A percentile compares a stretch with the other conserved stretches of the same genome.
These are phyloP conservation scores for Fonsecaea multimorphosa DNA, from an alignment of 2,329 filamentous ascomycete genomes.

Conservation along the genomic window DNA sequence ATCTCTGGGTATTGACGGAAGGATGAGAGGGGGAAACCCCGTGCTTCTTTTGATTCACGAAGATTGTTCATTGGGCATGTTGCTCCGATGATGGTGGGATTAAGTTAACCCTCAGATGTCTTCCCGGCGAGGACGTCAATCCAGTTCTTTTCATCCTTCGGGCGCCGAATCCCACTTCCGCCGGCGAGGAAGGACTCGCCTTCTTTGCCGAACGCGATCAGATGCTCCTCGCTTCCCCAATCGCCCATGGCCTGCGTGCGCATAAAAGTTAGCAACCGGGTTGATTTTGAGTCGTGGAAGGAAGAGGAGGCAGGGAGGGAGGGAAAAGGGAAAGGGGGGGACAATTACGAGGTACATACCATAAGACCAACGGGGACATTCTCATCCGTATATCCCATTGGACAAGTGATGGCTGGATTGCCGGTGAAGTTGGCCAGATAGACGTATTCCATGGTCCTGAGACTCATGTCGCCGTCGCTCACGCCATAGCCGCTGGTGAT, in stretches of 20 bases:
- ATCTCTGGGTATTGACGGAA: too few species aligned
- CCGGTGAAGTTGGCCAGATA: slow-evolving; percentile 85
- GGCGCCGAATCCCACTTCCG: slow-evolving; percentile 46
- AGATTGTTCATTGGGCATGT: too few species aligned
- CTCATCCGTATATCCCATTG: slow-evolving; percentile 69
- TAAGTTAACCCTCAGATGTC: slow-evolving; percentile 31
- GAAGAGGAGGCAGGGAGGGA: background rate
- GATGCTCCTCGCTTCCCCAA: slow-evolving; percentile 59
- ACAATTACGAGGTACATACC: too few species aligned
- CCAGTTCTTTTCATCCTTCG: slow-evolving; percentile 49
- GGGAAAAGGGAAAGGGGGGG: slow-evolving; percentile 6
- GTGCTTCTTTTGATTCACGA: too few species aligned
- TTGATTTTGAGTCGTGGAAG: background rate
- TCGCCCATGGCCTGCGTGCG: slow-evolving; percentile 55
- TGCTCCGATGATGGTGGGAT: too few species aligned
- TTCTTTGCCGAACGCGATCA: slow-evolving; percentile 58
- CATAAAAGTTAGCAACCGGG: slow-evolving; percentile 16
- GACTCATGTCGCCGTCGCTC: slow-evolving; percentile 72
- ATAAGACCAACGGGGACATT: slow-evolving; percentile 60
- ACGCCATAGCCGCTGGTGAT: slow-evolving; percentile 62
- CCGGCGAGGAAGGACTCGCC: slow-evolving; percentile 46
- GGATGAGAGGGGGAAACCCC: too few species aligned
- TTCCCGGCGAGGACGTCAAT: slow-evolving; percentile 51
- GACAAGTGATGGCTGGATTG: slow-evolving; percentile 74
- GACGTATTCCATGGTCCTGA: slow-evolving; percentile 84